Evolutionary conservation across 257 asterid species (phyloP).

Genomic region (Catharanthus roseus): DNA sequence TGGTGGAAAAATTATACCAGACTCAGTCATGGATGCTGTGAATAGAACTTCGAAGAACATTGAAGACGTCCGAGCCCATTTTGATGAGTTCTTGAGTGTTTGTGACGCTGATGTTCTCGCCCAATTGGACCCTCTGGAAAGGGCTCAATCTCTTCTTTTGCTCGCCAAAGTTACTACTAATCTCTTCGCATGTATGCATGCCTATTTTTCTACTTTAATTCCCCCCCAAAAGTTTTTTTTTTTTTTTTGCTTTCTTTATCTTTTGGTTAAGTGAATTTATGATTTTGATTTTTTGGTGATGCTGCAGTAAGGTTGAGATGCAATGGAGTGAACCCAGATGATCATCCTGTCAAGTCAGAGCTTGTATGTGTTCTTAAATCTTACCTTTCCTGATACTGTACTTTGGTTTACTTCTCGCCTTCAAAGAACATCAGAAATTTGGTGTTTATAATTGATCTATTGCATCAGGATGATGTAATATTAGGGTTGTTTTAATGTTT

Average conservation of each 20-base stretch:
- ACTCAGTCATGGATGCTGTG: constrained; percentile 66
- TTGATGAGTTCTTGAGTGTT: constrained; percentile 52
- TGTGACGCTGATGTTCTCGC: constrained; percentile 63
- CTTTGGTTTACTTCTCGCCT: neutral
- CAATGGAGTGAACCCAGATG: constrained; percentile 80
- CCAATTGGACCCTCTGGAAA: constrained; percentile 65
- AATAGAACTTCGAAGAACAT: constrained; percentile 60
- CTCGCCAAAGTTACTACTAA: constrained; percentile 69
- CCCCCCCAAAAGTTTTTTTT: too few relatives aligned
- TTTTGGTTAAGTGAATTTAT: constrained; percentile 3
- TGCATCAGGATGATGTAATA: neutral
- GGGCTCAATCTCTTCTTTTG: constrained; percentile 68
- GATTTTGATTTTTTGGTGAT: neutral
- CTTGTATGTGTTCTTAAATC: constrained; percentile 40
- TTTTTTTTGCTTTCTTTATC: neutral
- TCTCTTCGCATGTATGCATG: constrained; percentile 59
- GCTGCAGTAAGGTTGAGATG: constrained; percentile 90
- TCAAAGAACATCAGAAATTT: neutral
- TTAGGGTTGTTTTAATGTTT: neutral
- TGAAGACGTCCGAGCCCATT: constrained; percentile 57
- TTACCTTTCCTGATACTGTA: neutral
- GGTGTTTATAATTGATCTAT: neutral
- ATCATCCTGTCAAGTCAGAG: constrained; percentile 76
- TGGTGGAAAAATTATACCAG: constrained; percentile 49
- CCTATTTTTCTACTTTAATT: neutral